phyloP scores from a whole-genome alignment of 768 basidiomycete genomes.

The Auricularia auricula-judae region DNA sequence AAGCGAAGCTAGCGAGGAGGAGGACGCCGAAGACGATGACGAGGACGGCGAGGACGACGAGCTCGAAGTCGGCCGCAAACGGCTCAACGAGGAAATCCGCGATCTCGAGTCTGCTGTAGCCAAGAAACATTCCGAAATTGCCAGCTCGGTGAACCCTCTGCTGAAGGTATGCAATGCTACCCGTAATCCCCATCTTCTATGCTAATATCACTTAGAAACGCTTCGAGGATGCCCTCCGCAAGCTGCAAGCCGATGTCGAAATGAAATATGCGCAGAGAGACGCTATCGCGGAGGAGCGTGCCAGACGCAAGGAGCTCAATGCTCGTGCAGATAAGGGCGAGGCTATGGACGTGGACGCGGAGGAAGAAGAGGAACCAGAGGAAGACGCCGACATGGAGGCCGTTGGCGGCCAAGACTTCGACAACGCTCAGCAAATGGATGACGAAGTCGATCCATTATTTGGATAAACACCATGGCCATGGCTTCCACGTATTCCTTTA shows the following conservation, averaged over 20 bases:
- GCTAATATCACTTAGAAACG: conserved; percentile 49
- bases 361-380: conserved; percentile 28
- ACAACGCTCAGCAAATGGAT: neutral
- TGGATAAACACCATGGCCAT: neutral
- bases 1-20: conserved; percentile 59
- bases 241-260: conserved; percentile 76
- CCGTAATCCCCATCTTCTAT: neutral
- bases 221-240: conserved; percentile 86
- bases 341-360: conserved; percentile 28
- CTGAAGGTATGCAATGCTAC: conserved; percentile 48
- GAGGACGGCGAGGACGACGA: conserved; percentile 73
- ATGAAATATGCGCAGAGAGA: conserved; percentile 73
- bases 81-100: conserved; percentile 80
- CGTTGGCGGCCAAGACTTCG: neutral
- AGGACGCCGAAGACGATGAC: conserved; percentile 33
- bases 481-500: neutral
- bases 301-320: conserved; percentile 37
- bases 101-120: conserved; percentile 82
- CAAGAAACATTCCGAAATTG: conserved; percentile 76
- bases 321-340: conserved; percentile 7
- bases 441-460: neutral
- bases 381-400: conserved; percentile 16
- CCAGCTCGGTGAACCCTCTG: conserved; percentile 74
- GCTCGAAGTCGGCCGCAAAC: conserved; percentile 55
- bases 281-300: conserved; percentile 65